These are phyloP conservation scores for Rhodamnia rubescens DNA, from an alignment of 345 rosid species.

Conservation along the genomic window DNA sequence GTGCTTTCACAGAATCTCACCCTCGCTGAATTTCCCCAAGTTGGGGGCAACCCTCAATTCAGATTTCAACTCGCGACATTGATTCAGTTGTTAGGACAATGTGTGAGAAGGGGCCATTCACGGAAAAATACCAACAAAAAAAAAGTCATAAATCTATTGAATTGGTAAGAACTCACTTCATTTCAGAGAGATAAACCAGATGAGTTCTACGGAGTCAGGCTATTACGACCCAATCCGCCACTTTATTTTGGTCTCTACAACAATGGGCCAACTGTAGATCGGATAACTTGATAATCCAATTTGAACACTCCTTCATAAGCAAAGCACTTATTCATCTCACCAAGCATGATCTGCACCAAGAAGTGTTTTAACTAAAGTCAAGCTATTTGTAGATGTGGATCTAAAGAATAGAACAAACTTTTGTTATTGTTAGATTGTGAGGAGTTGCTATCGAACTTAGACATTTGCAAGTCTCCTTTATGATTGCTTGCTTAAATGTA, in stretches of 20 bases:
- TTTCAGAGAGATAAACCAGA: background rate
- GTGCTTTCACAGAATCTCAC: too few species aligned
- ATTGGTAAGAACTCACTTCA: background rate
- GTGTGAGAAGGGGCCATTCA: too few species aligned
- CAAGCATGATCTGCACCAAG: background rate
- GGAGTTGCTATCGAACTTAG: background rate
- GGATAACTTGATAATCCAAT: background rate
- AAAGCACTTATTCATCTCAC: background rate
- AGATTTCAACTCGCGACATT: too few species aligned
- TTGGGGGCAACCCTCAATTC: too few species aligned
- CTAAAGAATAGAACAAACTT: background rate
- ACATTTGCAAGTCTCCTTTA: background rate
- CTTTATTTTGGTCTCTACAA: background rate
- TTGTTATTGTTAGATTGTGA: too few species aligned
- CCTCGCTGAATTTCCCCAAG: too few species aligned
- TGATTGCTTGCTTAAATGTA: background rate
- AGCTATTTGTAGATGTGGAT: background rate
- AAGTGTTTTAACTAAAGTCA: background rate
- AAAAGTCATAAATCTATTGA: too few species aligned
- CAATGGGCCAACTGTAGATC: background rate
- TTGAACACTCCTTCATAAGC: background rate
- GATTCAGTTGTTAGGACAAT: too few species aligned
- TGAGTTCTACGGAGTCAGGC: background rate
- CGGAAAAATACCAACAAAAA: too few species aligned
- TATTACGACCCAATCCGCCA: background rate